Percentiles rank a stretch among this genome's conserved stretches.
Evolutionary conservation across 2,329 filamentous ascomycete species (phyloP).

Genomic region (Diplodia sapinea): DNA sequence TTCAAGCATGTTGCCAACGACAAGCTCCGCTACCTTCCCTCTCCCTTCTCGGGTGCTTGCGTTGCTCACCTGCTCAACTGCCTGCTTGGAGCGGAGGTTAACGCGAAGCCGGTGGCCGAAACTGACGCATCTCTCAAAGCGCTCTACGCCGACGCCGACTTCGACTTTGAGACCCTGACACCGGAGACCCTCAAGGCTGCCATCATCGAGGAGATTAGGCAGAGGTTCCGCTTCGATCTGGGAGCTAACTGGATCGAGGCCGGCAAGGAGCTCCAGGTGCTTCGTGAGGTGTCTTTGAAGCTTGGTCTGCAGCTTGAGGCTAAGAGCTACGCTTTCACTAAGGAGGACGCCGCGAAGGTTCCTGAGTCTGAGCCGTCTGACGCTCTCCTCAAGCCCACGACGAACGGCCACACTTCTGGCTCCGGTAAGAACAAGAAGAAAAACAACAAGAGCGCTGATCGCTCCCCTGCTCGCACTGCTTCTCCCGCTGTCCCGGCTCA

Average conservation of each 20-base stretch:
- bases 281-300: constrained; percentile 88
- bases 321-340: constrained; percentile 74
- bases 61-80: constrained; percentile 92
- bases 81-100: constrained; percentile 77
- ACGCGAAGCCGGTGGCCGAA: constrained; percentile 77
- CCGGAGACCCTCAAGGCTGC: constrained; percentile 72
- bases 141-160: constrained; percentile 81
- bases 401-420: constrained; percentile 48
- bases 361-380: constrained; percentile 34
- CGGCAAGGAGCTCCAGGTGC: constrained; percentile 78
- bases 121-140: constrained; percentile 74
- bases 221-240: constrained; percentile 79
- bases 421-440: constrained; percentile 62
- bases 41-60: constrained; percentile 79
- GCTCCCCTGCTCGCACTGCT: constrained; percentile 54
- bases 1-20: constrained; percentile 91
- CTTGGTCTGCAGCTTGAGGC: constrained; percentile 86
- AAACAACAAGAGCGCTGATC: constrained; percentile 60
- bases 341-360: constrained; percentile 37
- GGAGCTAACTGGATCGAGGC: constrained; percentile 69
- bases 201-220: constrained; percentile 72
- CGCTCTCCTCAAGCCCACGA: constrained; percentile 34
- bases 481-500: constrained; percentile 54
- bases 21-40: constrained; percentile 79
- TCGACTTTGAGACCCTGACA: constrained; percentile 79